phyloP scores from a whole-genome alignment of 441 rosid genomes.

The Theobroma grandiflorum region DNA sequence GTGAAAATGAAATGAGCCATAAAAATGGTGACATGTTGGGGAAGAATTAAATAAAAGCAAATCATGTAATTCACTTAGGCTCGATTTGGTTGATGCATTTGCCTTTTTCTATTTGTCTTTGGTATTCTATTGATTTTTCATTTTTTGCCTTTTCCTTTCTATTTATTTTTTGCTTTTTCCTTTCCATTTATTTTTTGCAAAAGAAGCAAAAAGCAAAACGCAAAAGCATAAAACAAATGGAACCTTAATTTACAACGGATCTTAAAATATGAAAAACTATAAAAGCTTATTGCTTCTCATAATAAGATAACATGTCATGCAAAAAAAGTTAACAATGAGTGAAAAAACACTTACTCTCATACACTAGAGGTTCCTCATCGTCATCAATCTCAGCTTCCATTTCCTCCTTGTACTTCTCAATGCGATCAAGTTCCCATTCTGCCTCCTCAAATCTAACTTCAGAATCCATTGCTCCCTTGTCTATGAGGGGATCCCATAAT shows the following conservation, averaged over 20 bases:
- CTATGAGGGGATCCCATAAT: constrained; percentile 96
- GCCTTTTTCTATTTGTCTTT: too few species aligned
- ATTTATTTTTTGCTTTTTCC: too few species aligned
- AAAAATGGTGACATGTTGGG: not conserved
- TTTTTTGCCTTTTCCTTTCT: too few species aligned
- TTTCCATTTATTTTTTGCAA: too few species aligned
- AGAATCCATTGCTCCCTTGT: constrained; percentile 77
- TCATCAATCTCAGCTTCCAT: constrained; percentile 99
- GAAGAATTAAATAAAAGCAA: not conserved
- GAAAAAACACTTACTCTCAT: constrained; percentile 82
- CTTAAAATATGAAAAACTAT: constrained; percentile 1
- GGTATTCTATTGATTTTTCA: too few species aligned
- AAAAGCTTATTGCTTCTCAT: constrained; percentile 20
- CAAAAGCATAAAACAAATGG: too few species aligned
- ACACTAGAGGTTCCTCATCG: constrained; percentile 96
- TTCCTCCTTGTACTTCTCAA: constrained; percentile 97
- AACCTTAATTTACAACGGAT: not conserved
- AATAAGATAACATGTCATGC: not conserved
- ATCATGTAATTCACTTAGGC: not conserved
- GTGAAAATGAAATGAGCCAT: not conserved
- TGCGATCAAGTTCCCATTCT: constrained; percentile 98
- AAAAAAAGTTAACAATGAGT: constrained; percentile 15
- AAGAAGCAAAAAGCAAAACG: too few species aligned
- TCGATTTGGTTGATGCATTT: too few species aligned
- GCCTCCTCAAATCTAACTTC: constrained; percentile 85